phyloP scores from a whole-genome alignment of 768 basidiomycete genomes.

The Artomyces pyxidatus region DNA sequence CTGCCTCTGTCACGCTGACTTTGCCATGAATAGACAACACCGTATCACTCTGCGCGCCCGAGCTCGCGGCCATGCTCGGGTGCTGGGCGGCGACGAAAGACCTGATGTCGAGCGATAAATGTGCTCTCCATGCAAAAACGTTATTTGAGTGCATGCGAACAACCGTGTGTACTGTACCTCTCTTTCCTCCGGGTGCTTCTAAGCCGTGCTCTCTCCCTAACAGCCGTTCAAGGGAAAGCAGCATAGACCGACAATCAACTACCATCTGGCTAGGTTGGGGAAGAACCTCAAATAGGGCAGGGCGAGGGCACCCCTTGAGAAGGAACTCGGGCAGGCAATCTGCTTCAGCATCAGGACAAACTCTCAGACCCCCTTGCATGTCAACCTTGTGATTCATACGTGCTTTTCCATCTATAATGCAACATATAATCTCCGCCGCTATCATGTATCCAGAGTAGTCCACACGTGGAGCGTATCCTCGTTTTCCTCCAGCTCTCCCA shows the following conservation, averaged over 20 bases:
- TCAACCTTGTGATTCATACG: no score
- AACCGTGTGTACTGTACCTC: slow-evolving; percentile 44
- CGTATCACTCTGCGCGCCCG: slow-evolving; percentile 45
- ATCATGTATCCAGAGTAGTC: slow-evolving; percentile 13
- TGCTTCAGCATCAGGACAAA: no score
- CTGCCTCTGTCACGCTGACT: slow-evolving; percentile 7
- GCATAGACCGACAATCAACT: slow-evolving; percentile 79
- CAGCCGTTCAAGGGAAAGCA: slow-evolving; percentile 63
- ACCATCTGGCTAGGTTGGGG: slow-evolving; percentile 75
- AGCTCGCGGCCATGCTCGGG: slow-evolving; percentile 72
- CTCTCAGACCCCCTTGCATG: no score
- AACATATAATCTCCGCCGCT: no score
- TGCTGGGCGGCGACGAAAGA: slow-evolving; percentile 81
- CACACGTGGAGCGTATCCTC: slow-evolving; percentile 15
- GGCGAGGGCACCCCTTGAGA: no score
- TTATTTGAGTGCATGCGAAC: slow-evolving; percentile 82
- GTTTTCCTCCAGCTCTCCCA: slow-evolving; percentile 13
- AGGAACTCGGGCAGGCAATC: no score
- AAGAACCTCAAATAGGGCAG: slow-evolving; percentile 68
- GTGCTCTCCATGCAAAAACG: slow-evolving; percentile 48
- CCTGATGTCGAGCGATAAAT: slow-evolving; percentile 42
- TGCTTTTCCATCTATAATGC: no score
- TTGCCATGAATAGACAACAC: slow-evolving; percentile 32
- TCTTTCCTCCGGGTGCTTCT: slow-evolving; percentile 3
- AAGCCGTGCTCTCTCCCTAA: no score